Base-by-base conservation (phyloP, 805 yeast species). In the Starmerella tilneyi region DNA sequence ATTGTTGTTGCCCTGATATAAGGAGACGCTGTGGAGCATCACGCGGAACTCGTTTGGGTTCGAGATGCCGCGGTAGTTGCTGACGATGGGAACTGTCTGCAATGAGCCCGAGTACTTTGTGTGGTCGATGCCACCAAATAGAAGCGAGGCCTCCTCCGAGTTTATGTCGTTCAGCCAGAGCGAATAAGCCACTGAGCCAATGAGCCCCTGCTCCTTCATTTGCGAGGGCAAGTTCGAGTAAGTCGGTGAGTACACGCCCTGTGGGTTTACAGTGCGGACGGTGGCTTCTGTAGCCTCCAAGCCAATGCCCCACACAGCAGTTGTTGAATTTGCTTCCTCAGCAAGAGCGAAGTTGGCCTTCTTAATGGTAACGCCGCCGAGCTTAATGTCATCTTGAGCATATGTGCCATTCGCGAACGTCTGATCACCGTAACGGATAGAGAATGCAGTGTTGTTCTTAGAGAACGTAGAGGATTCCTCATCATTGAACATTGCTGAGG, bases 301-400 rank as follows among this genome's bases (percentile, higher is more conserved):
- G 13, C 69, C 69, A 23, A 65, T 58, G 11, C 70, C 70, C 50
- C 64, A 54, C 16, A 66, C 65, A 43, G 94, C 89, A 51, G 69
- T 62, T 8, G 75, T 62, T 4, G 92, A 77, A 51, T 77, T 76
- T 1, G 92, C 72, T 27, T 62, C 59, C 56, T 78, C 76, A 8
- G 83, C 92, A 21, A 84, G 75, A 1, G 94, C 96, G 62, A 88
- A 73, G 7, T 84, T 75, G 24, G 82, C 65, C 1, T 67, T 52
- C 9, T 79, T 66, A 5, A 70, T 62, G 15, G 71, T 62, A 41
- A 69, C 72, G 39, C 71, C 74, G 41, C 76, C 76, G 45, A 84
- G 56, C 2, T 56, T 50, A 7, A 86, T 69, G 36, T 65, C 64
- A 58, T 86, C 96, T 34, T 66, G 61, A 17, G 79, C 86, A 70